phyloP scores from a whole-genome alignment of 495 filamentous ascomycete genomes.

The Aspergillus ostianus region DNA sequence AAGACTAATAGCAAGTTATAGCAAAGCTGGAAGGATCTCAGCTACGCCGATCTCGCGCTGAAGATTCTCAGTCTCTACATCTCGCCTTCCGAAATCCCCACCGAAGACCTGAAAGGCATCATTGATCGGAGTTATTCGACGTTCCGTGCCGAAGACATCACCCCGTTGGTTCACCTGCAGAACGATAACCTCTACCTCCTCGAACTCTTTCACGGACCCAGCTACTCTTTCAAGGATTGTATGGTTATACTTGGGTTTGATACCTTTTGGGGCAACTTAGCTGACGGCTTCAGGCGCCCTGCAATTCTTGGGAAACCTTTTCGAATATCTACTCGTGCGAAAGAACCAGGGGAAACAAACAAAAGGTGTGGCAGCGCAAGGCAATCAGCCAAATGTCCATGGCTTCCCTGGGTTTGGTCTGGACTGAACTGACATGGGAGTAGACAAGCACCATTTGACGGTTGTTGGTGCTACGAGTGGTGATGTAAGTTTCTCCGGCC shows the following conservation, averaged over 20 bases:
- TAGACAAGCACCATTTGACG: slow-evolving; percentile 77
- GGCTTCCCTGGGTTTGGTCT: slow-evolving; percentile 10
- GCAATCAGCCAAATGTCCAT: background rate
- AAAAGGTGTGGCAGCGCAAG: slow-evolving; percentile 15
- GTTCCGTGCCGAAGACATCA: slow-evolving; percentile 73
- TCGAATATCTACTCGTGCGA: slow-evolving; percentile 90
- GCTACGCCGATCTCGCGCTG: slow-evolving; percentile 76
- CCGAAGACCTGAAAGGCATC: slow-evolving; percentile 74
- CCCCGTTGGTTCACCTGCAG: slow-evolving; percentile 68
- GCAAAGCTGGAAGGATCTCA: slow-evolving; percentile 64
- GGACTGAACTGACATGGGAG: slow-evolving; percentile 1
- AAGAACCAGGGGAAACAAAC: slow-evolving; percentile 74
- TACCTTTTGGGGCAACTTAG: background rate
- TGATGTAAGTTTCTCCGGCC: slow-evolving; percentile 42
- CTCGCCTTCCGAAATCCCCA: slow-evolving; percentile 74
- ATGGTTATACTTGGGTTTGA: background rate
- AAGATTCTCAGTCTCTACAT: slow-evolving; percentile 76
- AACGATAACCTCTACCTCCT: slow-evolving; percentile 75
- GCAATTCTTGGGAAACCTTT: slow-evolving; percentile 90
- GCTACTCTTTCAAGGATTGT: slow-evolving; percentile 86
- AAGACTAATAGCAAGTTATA: slow-evolving; percentile 2
- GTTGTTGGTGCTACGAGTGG: slow-evolving; percentile 92
- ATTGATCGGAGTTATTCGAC: slow-evolving; percentile 79
- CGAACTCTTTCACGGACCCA: slow-evolving; percentile 97
- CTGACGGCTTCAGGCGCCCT: slow-evolving; percentile 57